Base-by-base conservation (phyloP, 306 rosid genomes). In the Rubus parviflorus region DNA sequence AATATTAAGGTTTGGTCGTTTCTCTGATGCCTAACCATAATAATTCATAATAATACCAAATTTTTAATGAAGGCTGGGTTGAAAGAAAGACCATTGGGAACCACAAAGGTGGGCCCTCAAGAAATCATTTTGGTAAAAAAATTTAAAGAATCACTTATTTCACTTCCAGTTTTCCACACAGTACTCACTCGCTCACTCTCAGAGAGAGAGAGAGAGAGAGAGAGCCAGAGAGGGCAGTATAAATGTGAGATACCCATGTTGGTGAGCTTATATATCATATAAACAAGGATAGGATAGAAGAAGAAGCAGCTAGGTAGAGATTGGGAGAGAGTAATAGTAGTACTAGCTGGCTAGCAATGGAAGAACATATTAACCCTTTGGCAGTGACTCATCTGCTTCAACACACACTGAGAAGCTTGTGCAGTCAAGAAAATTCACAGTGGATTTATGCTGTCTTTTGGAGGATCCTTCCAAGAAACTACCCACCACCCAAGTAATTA, bases 381-480 rank as follows among this genome's bases (percentile, higher is more conserved):
- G 96, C 94, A 79, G 96, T 89, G 71, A 92, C 96, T 35, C 98
- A 94, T 88, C 94, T 94, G 75, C 98, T 94, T 85, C 98, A 94
- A 85, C 97, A 94, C 90, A 92, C 98, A 14, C 88, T 94, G 19
- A 88, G 96, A 87, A 94, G 98, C 86, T 82, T 94, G 64, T 92
- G 98, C 87, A 81, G 81, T 86, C 97, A 89, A 81, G 93, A 92
- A 74, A 90, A 91, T 79, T 92, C 97, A 70, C 96, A 90, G 58
- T 94, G 98, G 98, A 90, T 94, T 86, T 94, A 94, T 85, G 98
- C 98, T 0, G 98, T 94, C 72, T 94, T 94, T 76, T 94, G 98
- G 98, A 92, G 98, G 84, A 94, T 94, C 90, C 87, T 94, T n/a
- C 98, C 98, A 11, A 87, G 98, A 86, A 94, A 92, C 85, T 94